These are phyloP conservation scores for Aphanocladium album DNA, from an alignment of 2,329 filamentous ascomycete species.

Conservation along the genomic window DNA sequence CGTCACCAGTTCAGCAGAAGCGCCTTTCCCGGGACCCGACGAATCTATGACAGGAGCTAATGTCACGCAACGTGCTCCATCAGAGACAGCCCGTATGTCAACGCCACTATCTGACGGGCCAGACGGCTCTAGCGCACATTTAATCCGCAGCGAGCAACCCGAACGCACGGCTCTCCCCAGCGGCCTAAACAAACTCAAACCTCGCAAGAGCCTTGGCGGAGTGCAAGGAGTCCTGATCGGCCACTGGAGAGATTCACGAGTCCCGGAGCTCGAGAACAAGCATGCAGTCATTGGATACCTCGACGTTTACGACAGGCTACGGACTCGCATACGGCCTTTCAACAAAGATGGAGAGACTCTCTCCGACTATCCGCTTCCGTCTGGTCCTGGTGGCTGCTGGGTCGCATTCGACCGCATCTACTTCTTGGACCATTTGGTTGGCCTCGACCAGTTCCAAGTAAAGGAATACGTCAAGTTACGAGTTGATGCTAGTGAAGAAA, in stretches of 20 bases:
- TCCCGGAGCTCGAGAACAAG: conserved; percentile 43
- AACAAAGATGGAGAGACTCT: conserved; percentile 45
- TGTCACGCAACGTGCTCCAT: too few species aligned
- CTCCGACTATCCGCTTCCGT: conserved; percentile 44
- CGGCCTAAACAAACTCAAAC: conserved; percentile 22
- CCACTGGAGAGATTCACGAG: conserved; percentile 55
- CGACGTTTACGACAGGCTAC: conserved; percentile 54
- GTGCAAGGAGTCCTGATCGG: conserved; percentile 49
- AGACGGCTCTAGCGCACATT: too few species aligned
- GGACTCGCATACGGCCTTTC: conserved; percentile 51
- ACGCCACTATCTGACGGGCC: too few species aligned
- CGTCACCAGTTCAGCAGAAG: too few species aligned
- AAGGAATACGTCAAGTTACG: conserved; percentile 60
- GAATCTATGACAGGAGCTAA: too few species aligned
- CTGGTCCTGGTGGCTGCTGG: conserved; percentile 58
- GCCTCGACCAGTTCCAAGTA: conserved; percentile 50
- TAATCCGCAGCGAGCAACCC: conserved; percentile 24
- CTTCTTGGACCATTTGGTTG: conserved; percentile 52
- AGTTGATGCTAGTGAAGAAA: conserved; percentile 33
- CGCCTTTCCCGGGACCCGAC: too few species aligned
- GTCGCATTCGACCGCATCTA: conserved; percentile 57
- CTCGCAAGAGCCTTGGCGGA: conserved; percentile 25
- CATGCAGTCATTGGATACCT: conserved; percentile 60
- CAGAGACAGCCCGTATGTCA: too few species aligned
- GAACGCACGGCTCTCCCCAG: conserved; percentile 22